phyloP scores from a whole-genome alignment of 805 yeast genomes.

The Wickerhamomyces alni region DNA sequence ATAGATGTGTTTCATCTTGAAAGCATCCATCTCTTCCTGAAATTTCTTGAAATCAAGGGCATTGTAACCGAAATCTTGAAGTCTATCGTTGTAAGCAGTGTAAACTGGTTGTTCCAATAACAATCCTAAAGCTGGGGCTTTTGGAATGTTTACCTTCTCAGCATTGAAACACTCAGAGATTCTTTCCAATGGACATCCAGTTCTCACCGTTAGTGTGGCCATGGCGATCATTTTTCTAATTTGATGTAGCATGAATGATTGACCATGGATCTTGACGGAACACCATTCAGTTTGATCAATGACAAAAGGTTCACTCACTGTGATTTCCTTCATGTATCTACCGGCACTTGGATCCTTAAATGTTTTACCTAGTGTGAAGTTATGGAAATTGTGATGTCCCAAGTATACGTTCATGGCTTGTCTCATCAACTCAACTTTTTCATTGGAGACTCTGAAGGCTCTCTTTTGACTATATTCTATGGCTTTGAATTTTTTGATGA shows the following conservation, averaged over 20 bases:
- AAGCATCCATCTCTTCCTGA: constrained; percentile 68
- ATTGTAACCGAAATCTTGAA: constrained; percentile 72
- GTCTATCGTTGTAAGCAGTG: constrained; percentile 70
- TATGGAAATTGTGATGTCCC: constrained; percentile 91
- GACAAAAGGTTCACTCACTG: constrained; percentile 82
- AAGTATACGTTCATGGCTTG: constrained; percentile 65
- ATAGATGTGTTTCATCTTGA: constrained; percentile 84
- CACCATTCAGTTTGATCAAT: constrained; percentile 96
- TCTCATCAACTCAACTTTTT: constrained; percentile 58
- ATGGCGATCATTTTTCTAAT: constrained; percentile 96
- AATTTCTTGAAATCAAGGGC: constrained; percentile 63
- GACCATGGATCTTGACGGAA: constrained; percentile 94
- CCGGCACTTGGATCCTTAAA: constrained; percentile 82
- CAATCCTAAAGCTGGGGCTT: constrained; percentile 94
- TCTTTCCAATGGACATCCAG: constrained; percentile 76
- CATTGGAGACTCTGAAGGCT: constrained; percentile 56
- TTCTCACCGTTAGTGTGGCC: constrained; percentile 81
- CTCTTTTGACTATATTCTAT: constrained; percentile 66
- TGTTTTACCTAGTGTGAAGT: constrained; percentile 75
- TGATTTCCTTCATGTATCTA: constrained; percentile 73
- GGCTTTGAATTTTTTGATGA: constrained; percentile 48
- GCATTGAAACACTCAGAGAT: constrained; percentile 72
- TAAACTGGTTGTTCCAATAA: constrained; percentile 89
- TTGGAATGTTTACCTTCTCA: constrained; percentile 81
- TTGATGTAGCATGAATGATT: constrained; percentile 96